A percentile compares a stretch with the other conserved stretches of the same genome.
Conservation (phyloP, 116 monocot species). For the Cymodocea nodosa region DNA sequence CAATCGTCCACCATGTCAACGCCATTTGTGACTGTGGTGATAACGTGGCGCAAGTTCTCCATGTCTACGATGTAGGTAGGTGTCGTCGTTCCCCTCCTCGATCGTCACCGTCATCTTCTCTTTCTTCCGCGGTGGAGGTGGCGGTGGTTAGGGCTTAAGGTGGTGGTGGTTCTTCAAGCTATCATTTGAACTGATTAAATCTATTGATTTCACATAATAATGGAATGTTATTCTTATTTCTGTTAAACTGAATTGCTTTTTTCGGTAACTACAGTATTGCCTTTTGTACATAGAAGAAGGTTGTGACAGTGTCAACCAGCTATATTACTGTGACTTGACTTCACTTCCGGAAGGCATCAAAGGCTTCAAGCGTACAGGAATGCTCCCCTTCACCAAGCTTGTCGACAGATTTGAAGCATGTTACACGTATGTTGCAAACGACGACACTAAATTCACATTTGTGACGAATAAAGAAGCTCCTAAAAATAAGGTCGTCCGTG, state of each 20-base stretch:
- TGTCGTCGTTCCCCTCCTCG: slow-evolving; percentile 2
- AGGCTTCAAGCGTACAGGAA: slow-evolving; percentile 26
- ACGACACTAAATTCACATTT: slow-evolving; percentile 80
- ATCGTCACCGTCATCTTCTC: neutral
- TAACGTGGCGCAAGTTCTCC: slow-evolving; percentile 3
- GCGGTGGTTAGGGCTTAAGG: no score
- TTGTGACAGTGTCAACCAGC: slow-evolving; percentile 78
- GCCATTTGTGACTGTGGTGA: slow-evolving; percentile 13
- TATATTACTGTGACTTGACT: slow-evolving; percentile 69
- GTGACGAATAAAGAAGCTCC: slow-evolving; percentile 84
- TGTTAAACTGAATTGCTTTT: neutral
- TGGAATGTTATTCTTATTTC: neutral
- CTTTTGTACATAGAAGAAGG: slow-evolving; percentile 44
- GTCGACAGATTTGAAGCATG: slow-evolving; percentile 82
- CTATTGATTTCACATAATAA: no score
- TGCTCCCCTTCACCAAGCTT: slow-evolving; percentile 85
- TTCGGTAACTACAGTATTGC: slow-evolving; percentile 47
- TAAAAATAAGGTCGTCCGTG: slow-evolving; percentile 59
- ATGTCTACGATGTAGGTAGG: slow-evolving; percentile 6
- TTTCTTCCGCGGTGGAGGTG: no score
- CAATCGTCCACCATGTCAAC: slow-evolving; percentile 3
- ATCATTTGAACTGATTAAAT: no score
- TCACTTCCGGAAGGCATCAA: slow-evolving; percentile 51
- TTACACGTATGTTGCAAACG: slow-evolving; percentile 56
- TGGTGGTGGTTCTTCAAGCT: no score